These are phyloP conservation scores for Neoarthrinium moseri DNA, from an alignment of 2,329 filamentous ascomycete genomes.

Conservation along the genomic window DNA sequence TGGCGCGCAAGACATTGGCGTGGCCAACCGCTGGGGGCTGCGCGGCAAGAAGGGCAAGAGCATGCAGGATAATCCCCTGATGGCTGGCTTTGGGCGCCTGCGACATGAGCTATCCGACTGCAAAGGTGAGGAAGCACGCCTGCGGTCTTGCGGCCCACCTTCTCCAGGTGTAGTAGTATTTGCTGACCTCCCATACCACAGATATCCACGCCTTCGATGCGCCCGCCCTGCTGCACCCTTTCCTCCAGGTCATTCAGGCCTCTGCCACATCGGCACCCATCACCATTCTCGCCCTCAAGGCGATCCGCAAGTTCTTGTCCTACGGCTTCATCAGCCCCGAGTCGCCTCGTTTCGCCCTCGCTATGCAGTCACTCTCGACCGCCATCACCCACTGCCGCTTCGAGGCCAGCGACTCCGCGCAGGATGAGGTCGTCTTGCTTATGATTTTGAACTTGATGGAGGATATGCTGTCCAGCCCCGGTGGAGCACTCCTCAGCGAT, in stretches of 20 bases:
- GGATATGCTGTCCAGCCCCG: constrained; percentile 91
- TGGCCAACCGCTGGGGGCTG: constrained; percentile 87
- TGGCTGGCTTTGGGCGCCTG: constrained; percentile 89
- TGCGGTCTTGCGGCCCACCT: not conserved
- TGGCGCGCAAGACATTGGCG: constrained; percentile 49
- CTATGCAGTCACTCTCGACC: constrained; percentile 91
- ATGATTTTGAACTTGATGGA: constrained; percentile 98
- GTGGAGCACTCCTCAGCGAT: constrained; percentile 90
- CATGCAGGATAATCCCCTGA: constrained; percentile 95
- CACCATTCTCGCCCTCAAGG: constrained; percentile 88
- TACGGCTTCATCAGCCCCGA: constrained; percentile 85
- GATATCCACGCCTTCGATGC: constrained; percentile 90
- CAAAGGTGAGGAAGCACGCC: constrained; percentile 57
- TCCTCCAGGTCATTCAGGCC: constrained; percentile 93
- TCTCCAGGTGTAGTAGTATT: too few relatives aligned
- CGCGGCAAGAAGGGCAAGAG: constrained; percentile 95
- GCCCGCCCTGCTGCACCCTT: constrained; percentile 84
- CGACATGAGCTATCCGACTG: constrained; percentile 84
- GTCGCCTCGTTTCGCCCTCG: constrained; percentile 84
- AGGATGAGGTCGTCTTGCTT: constrained; percentile 91
- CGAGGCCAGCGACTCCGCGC: constrained; percentile 90
- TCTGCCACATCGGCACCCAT: constrained; percentile 96
- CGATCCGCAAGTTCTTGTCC: constrained; percentile 93
- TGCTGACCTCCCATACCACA: constrained; percentile 33
- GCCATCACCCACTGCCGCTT: constrained; percentile 98